A percentile compares a stretch with the other conserved stretches of the same genome.
Conservation (phyloP, 345 rosid genomes). For the Litchi chinensis region DNA sequence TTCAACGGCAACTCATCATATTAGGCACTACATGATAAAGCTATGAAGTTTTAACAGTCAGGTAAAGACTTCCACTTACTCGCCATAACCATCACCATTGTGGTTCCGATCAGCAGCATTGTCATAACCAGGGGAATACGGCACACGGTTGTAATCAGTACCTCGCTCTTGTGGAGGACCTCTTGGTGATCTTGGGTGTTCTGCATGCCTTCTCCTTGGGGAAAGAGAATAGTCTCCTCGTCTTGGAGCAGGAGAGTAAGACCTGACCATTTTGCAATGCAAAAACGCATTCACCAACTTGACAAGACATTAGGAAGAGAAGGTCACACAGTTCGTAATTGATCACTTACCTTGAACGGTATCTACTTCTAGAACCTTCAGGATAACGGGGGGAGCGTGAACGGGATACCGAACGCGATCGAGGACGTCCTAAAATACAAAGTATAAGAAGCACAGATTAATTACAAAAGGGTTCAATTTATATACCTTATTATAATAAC, state of each 20-base stretch:
- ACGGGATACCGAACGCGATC: slow-evolving; percentile 76
- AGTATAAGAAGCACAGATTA: slow-evolving; percentile 7
- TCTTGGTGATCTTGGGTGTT: slow-evolving; percentile 68
- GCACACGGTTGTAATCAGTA: slow-evolving; percentile 47
- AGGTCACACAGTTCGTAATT: background rate
- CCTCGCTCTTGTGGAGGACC: slow-evolving; percentile 72
- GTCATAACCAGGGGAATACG: slow-evolving; percentile 69
- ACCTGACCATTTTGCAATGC: slow-evolving; percentile 42
- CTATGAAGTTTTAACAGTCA: background rate
- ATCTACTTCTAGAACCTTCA: slow-evolving; percentile 68
- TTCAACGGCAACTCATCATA: background rate
- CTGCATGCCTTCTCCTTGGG: slow-evolving; percentile 67
- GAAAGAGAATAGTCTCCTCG: slow-evolving; percentile 67
- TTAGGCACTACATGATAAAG: background rate
- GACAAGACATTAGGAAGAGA: background rate
- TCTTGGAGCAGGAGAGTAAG: slow-evolving; percentile 80
- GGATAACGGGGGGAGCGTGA: slow-evolving; percentile 76
- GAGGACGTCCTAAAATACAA: slow-evolving; percentile 65
- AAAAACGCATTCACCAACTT: background rate
- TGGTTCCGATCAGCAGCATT: slow-evolving; percentile 34
- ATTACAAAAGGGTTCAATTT: background rate
- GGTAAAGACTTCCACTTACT: slow-evolving; percentile 45
- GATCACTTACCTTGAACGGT: slow-evolving; percentile 72
- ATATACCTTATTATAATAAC: background rate
- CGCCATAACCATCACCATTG: slow-evolving; percentile 50